Conservation (phyloP, 345 rosid species). For the Linum tenue region DNA sequence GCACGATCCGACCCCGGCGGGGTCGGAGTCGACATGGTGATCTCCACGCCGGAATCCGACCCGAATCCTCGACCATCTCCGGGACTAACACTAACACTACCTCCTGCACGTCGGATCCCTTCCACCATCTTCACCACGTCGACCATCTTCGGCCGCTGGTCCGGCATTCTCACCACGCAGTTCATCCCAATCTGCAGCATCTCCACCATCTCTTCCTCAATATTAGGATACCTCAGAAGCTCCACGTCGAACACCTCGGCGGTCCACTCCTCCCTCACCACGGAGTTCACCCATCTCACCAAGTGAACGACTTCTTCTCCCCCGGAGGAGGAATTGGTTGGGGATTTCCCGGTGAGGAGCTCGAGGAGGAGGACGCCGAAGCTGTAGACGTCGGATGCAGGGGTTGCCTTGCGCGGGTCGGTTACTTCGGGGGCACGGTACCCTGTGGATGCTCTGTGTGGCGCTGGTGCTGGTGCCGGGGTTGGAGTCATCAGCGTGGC, state of each 20-base stretch:
- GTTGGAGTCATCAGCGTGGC: conserved; percentile 22
- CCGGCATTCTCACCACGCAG: conserved; percentile 22
- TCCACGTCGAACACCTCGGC: conserved; percentile 29
- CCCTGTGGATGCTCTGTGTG: conserved; percentile 15
- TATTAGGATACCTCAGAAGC: conserved; percentile 23
- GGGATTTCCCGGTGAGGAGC: conserved; percentile 26
- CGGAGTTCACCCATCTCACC: conserved; percentile 30
- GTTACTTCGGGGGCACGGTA: conserved; percentile 26
- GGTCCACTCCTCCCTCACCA: conserved; percentile 30
- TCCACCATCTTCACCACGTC: conserved; percentile 25
- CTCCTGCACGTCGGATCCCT: conserved; percentile 11
- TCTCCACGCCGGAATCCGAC: conserved; percentile 8
- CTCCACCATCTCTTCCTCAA: conserved; percentile 32
- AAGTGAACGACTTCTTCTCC: conserved; percentile 21
- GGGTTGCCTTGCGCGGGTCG: conserved; percentile 22
- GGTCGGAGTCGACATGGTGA: conserved; percentile 11
- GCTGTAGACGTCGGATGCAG: conserved; percentile 26
- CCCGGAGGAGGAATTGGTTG: conserved; percentile 11
- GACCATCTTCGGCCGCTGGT: conserved; percentile 21
- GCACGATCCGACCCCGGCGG: conserved; percentile 6
- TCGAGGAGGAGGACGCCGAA: conserved; percentile 26
- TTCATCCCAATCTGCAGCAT: conserved; percentile 26
- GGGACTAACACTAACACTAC: not conserved
- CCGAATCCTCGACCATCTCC: conserved; percentile 5
- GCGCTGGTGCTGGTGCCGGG: conserved; percentile 1